Conservation (phyloP, 257 asterid genomes). For the Solanum habrochaites region DNA sequence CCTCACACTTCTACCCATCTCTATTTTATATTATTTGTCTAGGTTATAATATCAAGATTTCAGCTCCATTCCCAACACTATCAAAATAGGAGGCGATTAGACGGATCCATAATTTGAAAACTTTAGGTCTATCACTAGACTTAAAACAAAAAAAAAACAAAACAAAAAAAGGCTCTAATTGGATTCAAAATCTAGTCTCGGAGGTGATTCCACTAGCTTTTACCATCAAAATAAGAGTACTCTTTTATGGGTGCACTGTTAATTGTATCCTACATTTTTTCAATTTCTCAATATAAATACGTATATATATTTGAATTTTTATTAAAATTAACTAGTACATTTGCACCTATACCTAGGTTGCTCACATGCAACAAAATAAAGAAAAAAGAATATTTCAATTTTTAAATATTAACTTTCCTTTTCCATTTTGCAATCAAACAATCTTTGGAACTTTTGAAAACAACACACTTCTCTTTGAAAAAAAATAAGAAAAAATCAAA, state of each 20-base stretch:
- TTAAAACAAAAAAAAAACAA: too few relatives aligned
- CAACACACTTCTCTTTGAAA: neutral
- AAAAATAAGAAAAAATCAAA: neutral
- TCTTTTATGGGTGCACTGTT: too few relatives aligned
- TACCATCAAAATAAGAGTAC: too few relatives aligned
- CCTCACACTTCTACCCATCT: neutral
- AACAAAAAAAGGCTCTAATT: neutral
- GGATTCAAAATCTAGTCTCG: too few relatives aligned
- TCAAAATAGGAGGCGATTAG: neutral
- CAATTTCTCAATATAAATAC: too few relatives aligned
- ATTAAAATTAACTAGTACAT: accelerated
- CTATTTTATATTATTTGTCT: neutral
- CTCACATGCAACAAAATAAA: neutral
- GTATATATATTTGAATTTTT: too few relatives aligned
- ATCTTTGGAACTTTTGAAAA: neutral
- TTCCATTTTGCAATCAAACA: neutral
- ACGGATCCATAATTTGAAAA: neutral
- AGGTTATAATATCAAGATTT: neutral
- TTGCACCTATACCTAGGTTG: accelerated
- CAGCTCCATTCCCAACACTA: neutral
- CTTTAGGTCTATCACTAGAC: accelerated
- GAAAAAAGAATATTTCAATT: neutral
- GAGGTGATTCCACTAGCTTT: neutral
- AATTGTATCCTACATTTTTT: too few relatives aligned
- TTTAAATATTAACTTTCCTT: neutral